Conservation (phyloP, 208 protist species). For the Trypanosoma scelopori region DNA sequence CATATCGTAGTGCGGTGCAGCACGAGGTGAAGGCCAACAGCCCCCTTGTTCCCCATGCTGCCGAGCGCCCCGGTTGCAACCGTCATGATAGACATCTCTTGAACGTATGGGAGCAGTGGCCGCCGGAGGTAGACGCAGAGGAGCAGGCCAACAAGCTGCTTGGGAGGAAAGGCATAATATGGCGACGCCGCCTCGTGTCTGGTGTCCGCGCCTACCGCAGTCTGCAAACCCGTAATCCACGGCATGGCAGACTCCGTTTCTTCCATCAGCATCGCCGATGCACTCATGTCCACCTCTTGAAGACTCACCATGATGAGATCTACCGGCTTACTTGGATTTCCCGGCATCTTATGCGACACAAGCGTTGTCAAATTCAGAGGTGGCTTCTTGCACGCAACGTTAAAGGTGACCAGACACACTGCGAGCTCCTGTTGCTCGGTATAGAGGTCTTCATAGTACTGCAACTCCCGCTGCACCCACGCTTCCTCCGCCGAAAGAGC, state of each 20-base stretch:
- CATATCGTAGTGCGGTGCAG: conserved; percentile 80
- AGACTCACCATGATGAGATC: conserved; percentile 84
- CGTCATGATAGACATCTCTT: conserved; percentile 56
- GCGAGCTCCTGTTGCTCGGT: conserved; percentile 62
- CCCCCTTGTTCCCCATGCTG: conserved; percentile 93
- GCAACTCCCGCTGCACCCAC: conserved; percentile 80
- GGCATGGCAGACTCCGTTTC: conserved; percentile 78
- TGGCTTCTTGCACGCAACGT: conserved; percentile 86
- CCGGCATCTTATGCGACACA: conserved; percentile 24
- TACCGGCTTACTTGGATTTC: conserved; percentile 23
- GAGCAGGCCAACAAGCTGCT: conserved; percentile 86
- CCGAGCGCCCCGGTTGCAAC: conserved; percentile 85
- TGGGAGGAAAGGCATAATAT: conserved; percentile 78
- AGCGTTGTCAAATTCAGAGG: conserved; percentile 29
- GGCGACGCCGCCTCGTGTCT: conserved; percentile 18
- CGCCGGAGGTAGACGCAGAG: conserved; percentile 81
- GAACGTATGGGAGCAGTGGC: conserved; percentile 48
- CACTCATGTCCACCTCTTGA: conserved; percentile 93
- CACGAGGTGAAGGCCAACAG: conserved; percentile 76
- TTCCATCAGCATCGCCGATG: conserved; percentile 80
- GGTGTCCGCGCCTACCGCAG: conserved; percentile 54
- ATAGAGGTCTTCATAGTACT: conserved; percentile 71
- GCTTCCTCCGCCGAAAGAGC: conserved; percentile 39
- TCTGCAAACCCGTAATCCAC: conserved; percentile 63
- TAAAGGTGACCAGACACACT: conserved; percentile 80